Evolutionary conservation across 2,329 filamentous ascomycete genomes (phyloP).

Genomic region (Penicillium concentricum): DNA sequence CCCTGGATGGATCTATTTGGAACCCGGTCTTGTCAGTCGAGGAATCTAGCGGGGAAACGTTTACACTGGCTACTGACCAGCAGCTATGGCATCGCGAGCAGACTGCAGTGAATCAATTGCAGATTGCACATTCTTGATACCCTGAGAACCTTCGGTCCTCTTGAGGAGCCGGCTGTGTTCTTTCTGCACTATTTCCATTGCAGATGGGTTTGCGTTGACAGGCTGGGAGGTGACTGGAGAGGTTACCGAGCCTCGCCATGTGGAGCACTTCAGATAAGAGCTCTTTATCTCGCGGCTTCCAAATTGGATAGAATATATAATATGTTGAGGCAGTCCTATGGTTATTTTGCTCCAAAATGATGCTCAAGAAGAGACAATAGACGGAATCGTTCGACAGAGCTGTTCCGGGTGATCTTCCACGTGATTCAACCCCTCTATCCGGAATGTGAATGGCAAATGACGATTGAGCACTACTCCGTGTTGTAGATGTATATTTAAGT

Average conservation of each 20-base stretch:
- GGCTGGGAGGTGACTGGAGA: constrained; percentile 26
- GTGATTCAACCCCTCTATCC: constrained; percentile 3
- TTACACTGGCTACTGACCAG: constrained; percentile 51
- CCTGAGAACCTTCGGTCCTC: constrained; percentile 66
- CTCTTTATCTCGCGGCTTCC: neutral
- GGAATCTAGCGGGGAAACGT: constrained; percentile 6
- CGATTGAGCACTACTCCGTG: neutral
- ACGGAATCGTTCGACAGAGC: neutral
- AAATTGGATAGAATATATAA: neutral
- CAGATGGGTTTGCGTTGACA: constrained; percentile 10
- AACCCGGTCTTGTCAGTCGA: constrained; percentile 3
- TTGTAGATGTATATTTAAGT: neutral
- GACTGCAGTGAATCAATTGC: constrained; percentile 74
- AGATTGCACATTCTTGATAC: constrained; percentile 76
- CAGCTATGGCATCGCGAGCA: constrained; percentile 71
- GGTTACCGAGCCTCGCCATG: constrained; percentile 32
- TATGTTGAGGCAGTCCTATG: neutral
- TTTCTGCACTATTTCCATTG: constrained; percentile 66
- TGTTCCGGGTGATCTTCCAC: neutral
- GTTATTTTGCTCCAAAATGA: neutral
- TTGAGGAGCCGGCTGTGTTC: constrained; percentile 72
- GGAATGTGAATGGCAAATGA: neutral
- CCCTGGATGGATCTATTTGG: constrained; percentile 62
- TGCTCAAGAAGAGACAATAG: neutral
- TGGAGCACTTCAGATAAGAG: constrained; percentile 8